These are phyloP conservation scores for Isatis tinctoria DNA, from an alignment of 345 rosid genomes.

Conservation along the genomic window DNA sequence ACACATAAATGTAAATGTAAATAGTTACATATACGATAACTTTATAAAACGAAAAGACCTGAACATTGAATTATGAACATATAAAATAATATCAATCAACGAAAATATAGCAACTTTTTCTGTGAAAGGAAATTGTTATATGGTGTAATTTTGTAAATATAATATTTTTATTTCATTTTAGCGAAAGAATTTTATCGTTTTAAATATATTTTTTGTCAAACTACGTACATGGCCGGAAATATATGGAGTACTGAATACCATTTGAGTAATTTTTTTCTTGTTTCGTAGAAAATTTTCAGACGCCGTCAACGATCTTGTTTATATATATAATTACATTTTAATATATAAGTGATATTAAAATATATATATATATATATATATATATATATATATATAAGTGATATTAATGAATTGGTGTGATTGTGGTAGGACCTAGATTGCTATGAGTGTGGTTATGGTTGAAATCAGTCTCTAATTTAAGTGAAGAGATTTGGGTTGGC, in stretches of 20 bases:
- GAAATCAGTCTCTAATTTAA: background rate
- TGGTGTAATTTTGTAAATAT: background rate
- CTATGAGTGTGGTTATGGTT: constrained; percentile 28
- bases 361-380: too few relatives aligned
- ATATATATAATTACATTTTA: background rate
- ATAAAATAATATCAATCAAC: background rate
- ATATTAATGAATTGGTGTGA: background rate
- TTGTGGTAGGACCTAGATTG: constrained; percentile 21
- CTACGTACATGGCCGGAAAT: background rate
- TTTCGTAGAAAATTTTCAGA: too few relatives aligned
- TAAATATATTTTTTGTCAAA: background rate
- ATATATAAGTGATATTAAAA: too few relatives aligned
- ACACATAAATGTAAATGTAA: background rate
- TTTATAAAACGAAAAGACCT: background rate
- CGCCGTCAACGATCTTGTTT: background rate
- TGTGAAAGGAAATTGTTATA: background rate
- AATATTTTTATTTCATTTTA: background rate
- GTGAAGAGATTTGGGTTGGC: background rate
- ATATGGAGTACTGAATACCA: too few relatives aligned
- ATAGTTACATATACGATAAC: background rate
- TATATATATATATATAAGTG: too few relatives aligned
- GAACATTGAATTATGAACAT: background rate
- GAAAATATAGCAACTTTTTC: background rate
- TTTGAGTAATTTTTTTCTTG: too few relatives aligned
- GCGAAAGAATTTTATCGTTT: background rate